phyloP scores from a whole-genome alignment of 2,329 filamentous ascomycete genomes.

The Cadophora gregata region DNA sequence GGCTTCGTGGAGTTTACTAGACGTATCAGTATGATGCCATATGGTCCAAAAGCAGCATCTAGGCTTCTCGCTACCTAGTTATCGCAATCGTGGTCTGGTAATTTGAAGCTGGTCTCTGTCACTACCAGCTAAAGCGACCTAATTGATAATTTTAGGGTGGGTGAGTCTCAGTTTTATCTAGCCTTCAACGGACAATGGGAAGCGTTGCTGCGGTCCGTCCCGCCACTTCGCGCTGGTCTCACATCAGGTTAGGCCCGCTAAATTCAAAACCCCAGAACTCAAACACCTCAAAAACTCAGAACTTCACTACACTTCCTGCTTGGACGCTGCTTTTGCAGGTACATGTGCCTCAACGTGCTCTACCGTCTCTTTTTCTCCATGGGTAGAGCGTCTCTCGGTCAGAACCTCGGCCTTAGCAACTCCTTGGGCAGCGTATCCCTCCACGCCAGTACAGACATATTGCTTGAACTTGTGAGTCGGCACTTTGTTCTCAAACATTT shows the following conservation, averaged over 20 bases:
- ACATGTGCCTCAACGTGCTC: slow-evolving; percentile 1
- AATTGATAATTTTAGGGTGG: background rate
- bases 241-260: too few species aligned
- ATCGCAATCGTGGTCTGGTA: too few species aligned
- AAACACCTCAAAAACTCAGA: background rate
- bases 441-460: slow-evolving; percentile 23
- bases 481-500: slow-evolving; percentile 27
- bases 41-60: background rate
- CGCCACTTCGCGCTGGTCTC: background rate
- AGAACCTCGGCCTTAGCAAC: slow-evolving; percentile 19
- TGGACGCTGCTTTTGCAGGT: background rate
- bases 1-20: background rate
- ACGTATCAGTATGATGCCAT: background rate
- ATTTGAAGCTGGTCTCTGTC: background rate
- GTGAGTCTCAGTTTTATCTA: background rate
- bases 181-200: background rate
- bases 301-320: background rate
- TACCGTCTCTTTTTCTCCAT: background rate
- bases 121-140: background rate
- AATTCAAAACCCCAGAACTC: too few species aligned
- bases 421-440: slow-evolving; percentile 17
- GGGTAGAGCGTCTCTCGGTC: slow-evolving; percentile 3
- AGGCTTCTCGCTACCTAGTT: background rate
- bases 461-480: slow-evolving; percentile 21
- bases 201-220: background rate